These are phyloP conservation scores for Parachaetomium inaequale DNA, from an alignment of 495 filamentous ascomycete genomes.

Conservation along the genomic window DNA sequence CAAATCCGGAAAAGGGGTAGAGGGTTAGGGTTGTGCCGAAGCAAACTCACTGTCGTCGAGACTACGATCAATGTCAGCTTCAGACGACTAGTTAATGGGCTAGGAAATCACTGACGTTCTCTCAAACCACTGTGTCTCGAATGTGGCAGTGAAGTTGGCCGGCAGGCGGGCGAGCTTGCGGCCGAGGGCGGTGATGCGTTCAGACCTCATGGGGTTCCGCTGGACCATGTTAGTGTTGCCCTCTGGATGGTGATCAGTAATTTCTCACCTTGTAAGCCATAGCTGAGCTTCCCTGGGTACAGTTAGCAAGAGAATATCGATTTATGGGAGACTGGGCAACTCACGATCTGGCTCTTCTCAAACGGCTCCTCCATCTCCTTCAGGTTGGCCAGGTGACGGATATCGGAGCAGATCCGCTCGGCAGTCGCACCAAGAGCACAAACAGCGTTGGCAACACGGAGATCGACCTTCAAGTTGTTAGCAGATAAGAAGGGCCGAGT, in stretches of 20 bases:
- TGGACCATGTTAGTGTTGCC: slow-evolving; percentile 5
- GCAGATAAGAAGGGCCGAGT: neutral
- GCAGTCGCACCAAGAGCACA: slow-evolving; percentile 79
- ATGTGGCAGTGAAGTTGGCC: slow-evolving; percentile 70
- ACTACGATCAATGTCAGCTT: slow-evolving; percentile 14
- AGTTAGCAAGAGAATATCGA: neutral
- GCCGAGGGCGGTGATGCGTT: slow-evolving; percentile 76
- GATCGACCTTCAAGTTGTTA: slow-evolving; percentile 62
- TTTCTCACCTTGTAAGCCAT: slow-evolving; percentile 80
- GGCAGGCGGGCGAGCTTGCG: slow-evolving; percentile 64
- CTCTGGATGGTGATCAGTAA: neutral
- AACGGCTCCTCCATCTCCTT: slow-evolving; percentile 88
- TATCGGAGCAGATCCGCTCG: slow-evolving; percentile 64
- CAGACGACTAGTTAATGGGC: slow-evolving; percentile 18
- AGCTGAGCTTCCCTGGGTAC: slow-evolving; percentile 28
- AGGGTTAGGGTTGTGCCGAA: slow-evolving; percentile 3
- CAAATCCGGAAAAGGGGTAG: slow-evolving; percentile 2
- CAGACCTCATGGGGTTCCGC: slow-evolving; percentile 67
- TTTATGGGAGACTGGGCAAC: neutral
- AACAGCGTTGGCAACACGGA: slow-evolving; percentile 74
- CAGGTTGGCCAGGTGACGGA: slow-evolving; percentile 66
- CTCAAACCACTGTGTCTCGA: slow-evolving; percentile 81
- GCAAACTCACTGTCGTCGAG: slow-evolving; percentile 54
- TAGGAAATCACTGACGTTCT: slow-evolving; percentile 47
- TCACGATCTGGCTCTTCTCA: slow-evolving; percentile 69